These are phyloP conservation scores for Cadophora gregata DNA, from an alignment of 2,329 filamentous ascomycete genomes.

Conservation along the genomic window DNA sequence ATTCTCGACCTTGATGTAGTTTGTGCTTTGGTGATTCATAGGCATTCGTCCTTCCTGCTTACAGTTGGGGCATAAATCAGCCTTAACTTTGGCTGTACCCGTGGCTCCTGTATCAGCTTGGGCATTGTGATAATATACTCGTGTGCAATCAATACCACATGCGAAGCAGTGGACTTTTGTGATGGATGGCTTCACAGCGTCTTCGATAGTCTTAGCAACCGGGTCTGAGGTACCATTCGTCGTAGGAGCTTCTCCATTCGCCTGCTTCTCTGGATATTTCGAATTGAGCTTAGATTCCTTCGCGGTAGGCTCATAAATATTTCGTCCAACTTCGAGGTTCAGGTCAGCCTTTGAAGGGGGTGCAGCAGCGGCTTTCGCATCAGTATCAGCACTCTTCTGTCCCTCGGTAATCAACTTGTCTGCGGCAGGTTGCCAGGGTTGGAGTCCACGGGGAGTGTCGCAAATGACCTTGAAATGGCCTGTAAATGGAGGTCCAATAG, in stretches of 20 bases:
- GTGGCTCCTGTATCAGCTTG: conserved; percentile 52
- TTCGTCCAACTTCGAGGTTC: conserved; percentile 91
- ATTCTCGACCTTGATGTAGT: conserved; percentile 91
- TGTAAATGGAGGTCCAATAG: conserved; percentile 94
- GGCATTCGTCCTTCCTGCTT: conserved; percentile 86
- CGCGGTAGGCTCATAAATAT: conserved; percentile 93
- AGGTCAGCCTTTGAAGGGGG: conserved; percentile 76
- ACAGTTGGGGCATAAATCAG: conserved; percentile 91
- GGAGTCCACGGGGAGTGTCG: conserved; percentile 92
- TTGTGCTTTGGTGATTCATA: conserved; percentile 74
- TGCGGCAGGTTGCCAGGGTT: conserved; percentile 91
- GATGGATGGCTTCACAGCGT: conserved; percentile 69
- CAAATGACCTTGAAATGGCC: conserved; percentile 96
- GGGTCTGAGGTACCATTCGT: conserved; percentile 66
- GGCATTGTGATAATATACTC: conserved; percentile 72
- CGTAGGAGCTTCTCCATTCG: conserved; percentile 73
- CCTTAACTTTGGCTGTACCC: conserved; percentile 63
- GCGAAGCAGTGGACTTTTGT: conserved; percentile 82
- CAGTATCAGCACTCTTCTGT: conserved; percentile 57
- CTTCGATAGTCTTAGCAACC: conserved; percentile 53
- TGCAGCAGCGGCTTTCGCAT: conserved; percentile 65
- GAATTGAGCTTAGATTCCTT: conserved; percentile 68
- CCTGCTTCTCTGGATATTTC: conserved; percentile 70
- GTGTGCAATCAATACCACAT: conserved; percentile 88
- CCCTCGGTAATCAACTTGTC: conserved; percentile 71